phyloP scores from a whole-genome alignment of 768 basidiomycete species.

The Tylopilus subfusipes region DNA sequence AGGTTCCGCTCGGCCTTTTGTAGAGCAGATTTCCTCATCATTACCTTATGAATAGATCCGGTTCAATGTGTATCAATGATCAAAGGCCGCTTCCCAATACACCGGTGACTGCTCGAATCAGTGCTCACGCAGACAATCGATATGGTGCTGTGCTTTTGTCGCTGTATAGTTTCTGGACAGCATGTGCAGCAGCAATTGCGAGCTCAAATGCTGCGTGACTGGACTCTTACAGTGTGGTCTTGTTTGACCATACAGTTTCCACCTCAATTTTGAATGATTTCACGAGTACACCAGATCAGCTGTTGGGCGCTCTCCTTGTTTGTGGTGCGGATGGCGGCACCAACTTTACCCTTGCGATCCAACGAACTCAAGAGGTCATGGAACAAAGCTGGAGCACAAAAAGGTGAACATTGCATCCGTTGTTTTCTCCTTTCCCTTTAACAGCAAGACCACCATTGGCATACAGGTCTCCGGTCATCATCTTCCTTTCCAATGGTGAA shows the following conservation, averaged over 20 bases:
- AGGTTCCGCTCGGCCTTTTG: background rate
- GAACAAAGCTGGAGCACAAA: conserved; percentile 45
- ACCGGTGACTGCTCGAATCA: conserved; percentile 39
- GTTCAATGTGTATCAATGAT: conserved; percentile 47
- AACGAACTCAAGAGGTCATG: conserved; percentile 37
- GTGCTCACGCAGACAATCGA: conserved; percentile 40
- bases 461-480: no score
- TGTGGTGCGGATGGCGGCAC: conserved; percentile 38
- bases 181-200: conserved; percentile 40
- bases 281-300: conserved; percentile 39
- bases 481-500: no score
- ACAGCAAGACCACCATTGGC: background rate
- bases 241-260: conserved; percentile 36
- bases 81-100: conserved; percentile 42
- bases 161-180: conserved; percentile 52
- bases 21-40: background rate
- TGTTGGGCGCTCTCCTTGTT: conserved; percentile 39
- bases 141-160: conserved; percentile 60
- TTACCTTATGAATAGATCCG: conserved; percentile 36
- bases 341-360: conserved; percentile 41
- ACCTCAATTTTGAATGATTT: conserved; percentile 44
- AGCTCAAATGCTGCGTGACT: conserved; percentile 32
- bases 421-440: background rate
- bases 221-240: conserved; percentile 54
- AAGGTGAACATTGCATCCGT: background rate